A percentile compares a stretch with the other conserved stretches of the same genome.
Evolutionary conservation across 179 eudicot genomes (phyloP).

Genomic region (Drosera spatulata): DNA sequence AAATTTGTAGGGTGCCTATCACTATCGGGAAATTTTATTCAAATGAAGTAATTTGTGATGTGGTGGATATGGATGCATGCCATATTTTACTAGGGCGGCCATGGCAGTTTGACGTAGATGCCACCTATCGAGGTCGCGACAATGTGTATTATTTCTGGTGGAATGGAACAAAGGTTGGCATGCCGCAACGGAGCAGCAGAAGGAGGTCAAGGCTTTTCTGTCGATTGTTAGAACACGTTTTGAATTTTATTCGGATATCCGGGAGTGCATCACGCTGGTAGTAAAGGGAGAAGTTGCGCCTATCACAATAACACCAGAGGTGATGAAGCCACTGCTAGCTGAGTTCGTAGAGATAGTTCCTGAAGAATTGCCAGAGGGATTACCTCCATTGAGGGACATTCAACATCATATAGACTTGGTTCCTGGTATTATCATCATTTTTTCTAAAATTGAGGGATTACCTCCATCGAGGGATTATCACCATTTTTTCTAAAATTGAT

Average conservation of each 20-base stretch:
- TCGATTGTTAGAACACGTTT: not conserved
- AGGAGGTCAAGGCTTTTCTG: not conserved
- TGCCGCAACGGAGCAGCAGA: not conserved
- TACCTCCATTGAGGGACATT: not conserved
- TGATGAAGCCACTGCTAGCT: too few relatives aligned
- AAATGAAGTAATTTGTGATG: too few relatives aligned
- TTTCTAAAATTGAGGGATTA: not conserved
- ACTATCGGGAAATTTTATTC: not conserved
- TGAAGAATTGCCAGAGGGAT: not conserved
- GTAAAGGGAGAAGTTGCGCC: not conserved
- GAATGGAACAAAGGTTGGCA: not conserved
- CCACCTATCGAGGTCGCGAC: not conserved
- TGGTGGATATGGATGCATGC: not conserved
- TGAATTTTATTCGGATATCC: not conserved
- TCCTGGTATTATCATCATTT: not conserved
- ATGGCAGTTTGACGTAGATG: not conserved
- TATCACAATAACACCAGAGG: not conserved
- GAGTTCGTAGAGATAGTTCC: not conserved
- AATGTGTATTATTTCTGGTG: not conserved
- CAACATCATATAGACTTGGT: not conserved
- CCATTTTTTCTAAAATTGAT: conserved; percentile 1
- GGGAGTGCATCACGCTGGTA: not conserved
- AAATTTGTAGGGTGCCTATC: not conserved
- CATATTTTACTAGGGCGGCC: not conserved
- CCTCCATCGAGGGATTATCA: not conserved